phyloP scores from a whole-genome alignment of 2,329 filamentous ascomycete genomes.

The Botrytis cinerea region DNA sequence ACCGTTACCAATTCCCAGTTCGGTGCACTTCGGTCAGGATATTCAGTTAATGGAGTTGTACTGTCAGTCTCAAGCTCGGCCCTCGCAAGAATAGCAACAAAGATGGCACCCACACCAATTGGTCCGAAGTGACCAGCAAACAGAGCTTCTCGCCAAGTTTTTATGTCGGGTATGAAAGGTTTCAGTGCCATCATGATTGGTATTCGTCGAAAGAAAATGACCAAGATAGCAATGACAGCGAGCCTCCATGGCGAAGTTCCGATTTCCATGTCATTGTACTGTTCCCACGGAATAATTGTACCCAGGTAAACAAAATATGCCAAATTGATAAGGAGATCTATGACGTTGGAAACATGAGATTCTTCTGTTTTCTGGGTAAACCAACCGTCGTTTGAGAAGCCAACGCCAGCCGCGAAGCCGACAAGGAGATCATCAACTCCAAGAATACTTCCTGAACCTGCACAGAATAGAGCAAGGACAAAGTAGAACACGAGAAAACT shows the following conservation, averaged over 20 bases:
- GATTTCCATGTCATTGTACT: slow-evolving; percentile 75
- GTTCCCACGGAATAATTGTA: slow-evolving; percentile 93
- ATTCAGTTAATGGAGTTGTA: slow-evolving; percentile 69
- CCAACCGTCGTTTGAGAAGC: slow-evolving; percentile 99
- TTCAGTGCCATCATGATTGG: slow-evolving; percentile 92
- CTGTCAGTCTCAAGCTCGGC: slow-evolving; percentile 79
- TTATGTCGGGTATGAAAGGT: slow-evolving; percentile 91
- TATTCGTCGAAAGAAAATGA: slow-evolving; percentile 93
- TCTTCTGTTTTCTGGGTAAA: slow-evolving; percentile 98
- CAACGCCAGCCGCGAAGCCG: slow-evolving; percentile 93
- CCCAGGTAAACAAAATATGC: slow-evolving; percentile 98
- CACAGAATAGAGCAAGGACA: slow-evolving; percentile 88
- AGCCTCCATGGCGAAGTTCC: slow-evolving; percentile 86
- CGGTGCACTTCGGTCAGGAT: slow-evolving; percentile 54
- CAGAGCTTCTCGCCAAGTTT: slow-evolving; percentile 95
- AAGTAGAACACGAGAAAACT: slow-evolving; percentile 99
- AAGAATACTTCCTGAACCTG: slow-evolving; percentile 86
- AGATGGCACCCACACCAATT: slow-evolving; percentile 95
- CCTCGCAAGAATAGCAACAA: slow-evolving; percentile 87
- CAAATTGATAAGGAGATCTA: slow-evolving; percentile 94
- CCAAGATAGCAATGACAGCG: slow-evolving; percentile 89
- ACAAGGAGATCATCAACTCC: slow-evolving; percentile 93
- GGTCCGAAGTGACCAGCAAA: slow-evolving; percentile 98
- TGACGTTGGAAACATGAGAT: slow-evolving; percentile 98
- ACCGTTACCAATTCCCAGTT: slow-evolving; percentile 74